Conservation (phyloP, 2,329 filamentous ascomycete genomes). For the Ceratocystis diversiconidia region DNA sequence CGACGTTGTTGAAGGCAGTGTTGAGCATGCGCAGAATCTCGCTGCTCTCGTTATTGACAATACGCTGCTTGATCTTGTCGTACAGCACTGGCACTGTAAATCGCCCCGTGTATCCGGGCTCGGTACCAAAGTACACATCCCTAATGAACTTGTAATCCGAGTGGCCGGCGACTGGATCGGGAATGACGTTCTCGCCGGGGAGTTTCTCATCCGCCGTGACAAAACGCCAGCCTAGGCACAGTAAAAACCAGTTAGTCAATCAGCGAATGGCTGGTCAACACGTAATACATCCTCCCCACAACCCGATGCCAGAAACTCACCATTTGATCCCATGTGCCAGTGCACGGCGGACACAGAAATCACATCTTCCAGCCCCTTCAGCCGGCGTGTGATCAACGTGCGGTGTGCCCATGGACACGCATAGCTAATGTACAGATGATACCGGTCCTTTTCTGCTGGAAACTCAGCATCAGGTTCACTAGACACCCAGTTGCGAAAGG, state of each 20-base stretch:
- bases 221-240: slow-evolving; percentile 53
- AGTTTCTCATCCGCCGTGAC: slow-evolving; percentile 43
- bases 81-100: slow-evolving; percentile 83
- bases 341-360: slow-evolving; percentile 72
- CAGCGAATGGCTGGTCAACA: not conserved
- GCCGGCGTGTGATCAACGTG: slow-evolving; percentile 69
- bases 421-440: slow-evolving; percentile 90
- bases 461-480: slow-evolving; percentile 57
- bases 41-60: slow-evolving; percentile 83
- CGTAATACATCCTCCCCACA: not conserved
- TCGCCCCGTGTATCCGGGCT: slow-evolving; percentile 58
- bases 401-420: slow-evolving; percentile 91
- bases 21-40: slow-evolving; percentile 90
- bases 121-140: slow-evolving; percentile 63
- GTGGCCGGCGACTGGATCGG: slow-evolving; percentile 55
- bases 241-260: not conserved
- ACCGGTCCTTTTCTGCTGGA: slow-evolving; percentile 73
- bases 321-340: slow-evolving; percentile 63
- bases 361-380: slow-evolving; percentile 84
- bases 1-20: slow-evolving; percentile 55
- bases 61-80: slow-evolving; percentile 58
- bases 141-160: slow-evolving; percentile 55
- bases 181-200: slow-evolving; percentile 47
- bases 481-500: slow-evolving; percentile 71
- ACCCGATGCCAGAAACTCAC: slow-evolving; percentile 22